Percentiles rank a stretch among this genome's conserved stretches.
Evolutionary conservation across 345 rosid genomes (phyloP).

Genomic region (Excoecaria agallocha): DNA sequence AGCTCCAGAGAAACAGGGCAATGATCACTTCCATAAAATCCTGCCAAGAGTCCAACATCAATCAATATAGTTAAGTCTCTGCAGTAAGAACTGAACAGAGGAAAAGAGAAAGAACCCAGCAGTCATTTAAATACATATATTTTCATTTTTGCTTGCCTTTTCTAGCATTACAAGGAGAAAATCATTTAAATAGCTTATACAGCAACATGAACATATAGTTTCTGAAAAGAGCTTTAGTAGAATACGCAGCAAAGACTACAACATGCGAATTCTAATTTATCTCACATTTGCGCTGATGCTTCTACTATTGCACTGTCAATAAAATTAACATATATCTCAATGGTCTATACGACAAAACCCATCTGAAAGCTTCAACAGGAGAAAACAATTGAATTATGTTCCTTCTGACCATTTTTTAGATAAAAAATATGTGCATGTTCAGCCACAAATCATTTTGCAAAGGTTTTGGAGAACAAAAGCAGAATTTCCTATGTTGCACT

Average conservation of each 20-base stretch:
- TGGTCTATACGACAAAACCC: too few relatives aligned
- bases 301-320: not conserved
- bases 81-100: not conserved
- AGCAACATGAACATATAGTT: too few relatives aligned
- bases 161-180: not conserved
- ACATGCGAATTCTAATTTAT: not conserved
- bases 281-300: not conserved
- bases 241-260: not conserved
- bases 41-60: constrained; percentile 36
- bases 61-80: not conserved
- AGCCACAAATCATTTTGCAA: too few relatives aligned
- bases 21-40: constrained; percentile 89
- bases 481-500: too few relatives aligned
- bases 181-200: not conserved
- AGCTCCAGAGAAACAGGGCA: constrained; percentile 87
- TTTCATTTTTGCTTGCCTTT: not conserved
- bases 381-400: too few relatives aligned
- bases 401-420: too few relatives aligned
- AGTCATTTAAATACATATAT: not conserved
- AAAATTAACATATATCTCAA: too few relatives aligned
- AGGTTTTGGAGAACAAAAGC: too few relatives aligned
- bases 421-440: too few relatives aligned
- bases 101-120: not conserved
- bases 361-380: too few relatives aligned
- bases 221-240: not conserved